Conservation (phyloP, 495 filamentous ascomycete genomes). For the Penicillium bialowiezense region DNA sequence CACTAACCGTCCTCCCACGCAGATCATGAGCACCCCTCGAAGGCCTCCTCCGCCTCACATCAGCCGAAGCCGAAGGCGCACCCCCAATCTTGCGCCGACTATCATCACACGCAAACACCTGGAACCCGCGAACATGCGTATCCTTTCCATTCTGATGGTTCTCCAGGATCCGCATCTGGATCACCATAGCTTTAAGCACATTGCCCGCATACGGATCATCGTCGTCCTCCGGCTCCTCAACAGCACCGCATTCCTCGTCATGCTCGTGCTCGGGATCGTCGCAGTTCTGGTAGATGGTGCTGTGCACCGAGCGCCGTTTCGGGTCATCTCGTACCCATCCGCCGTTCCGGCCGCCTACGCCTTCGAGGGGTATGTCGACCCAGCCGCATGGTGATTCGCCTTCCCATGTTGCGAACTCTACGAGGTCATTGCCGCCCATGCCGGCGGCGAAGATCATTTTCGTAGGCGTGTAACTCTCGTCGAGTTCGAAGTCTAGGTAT, state of each 20-base stretch:
- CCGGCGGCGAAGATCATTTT: slow-evolving; percentile 83
- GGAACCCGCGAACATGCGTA: slow-evolving; percentile 90
- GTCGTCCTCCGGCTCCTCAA: neutral
- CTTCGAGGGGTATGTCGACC: slow-evolving; percentile 77
- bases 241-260: slow-evolving; percentile 3
- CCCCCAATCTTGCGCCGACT: slow-evolving; percentile 28
- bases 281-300: slow-evolving; percentile 3
- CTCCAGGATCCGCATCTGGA: slow-evolving; percentile 84
- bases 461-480: slow-evolving; percentile 97
- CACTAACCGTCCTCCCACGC: slow-evolving; percentile 18
- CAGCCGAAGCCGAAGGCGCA: slow-evolving; percentile 40
- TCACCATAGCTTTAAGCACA: slow-evolving; percentile 77
- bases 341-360: slow-evolving; percentile 53
- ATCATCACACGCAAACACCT: slow-evolving; percentile 80
- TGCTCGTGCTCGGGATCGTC: neutral
- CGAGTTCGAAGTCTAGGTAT: slow-evolving; percentile 83
- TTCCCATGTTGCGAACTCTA: slow-evolving; percentile 75
- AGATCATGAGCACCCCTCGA: slow-evolving; percentile 26
- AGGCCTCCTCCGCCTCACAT: slow-evolving; percentile 28
- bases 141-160: slow-evolving; percentile 99
- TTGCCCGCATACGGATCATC: slow-evolving; percentile 51
- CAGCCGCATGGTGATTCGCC: slow-evolving; percentile 80
- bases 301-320: slow-evolving; percentile 10
- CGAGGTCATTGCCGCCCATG: slow-evolving; percentile 81
- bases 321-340: slow-evolving; percentile 35